A percentile compares a stretch with the other conserved stretches of the same genome.
These are phyloP conservation scores for Mangifera indica DNA, from an alignment of 345 rosid genomes.

Conservation along the genomic window DNA sequence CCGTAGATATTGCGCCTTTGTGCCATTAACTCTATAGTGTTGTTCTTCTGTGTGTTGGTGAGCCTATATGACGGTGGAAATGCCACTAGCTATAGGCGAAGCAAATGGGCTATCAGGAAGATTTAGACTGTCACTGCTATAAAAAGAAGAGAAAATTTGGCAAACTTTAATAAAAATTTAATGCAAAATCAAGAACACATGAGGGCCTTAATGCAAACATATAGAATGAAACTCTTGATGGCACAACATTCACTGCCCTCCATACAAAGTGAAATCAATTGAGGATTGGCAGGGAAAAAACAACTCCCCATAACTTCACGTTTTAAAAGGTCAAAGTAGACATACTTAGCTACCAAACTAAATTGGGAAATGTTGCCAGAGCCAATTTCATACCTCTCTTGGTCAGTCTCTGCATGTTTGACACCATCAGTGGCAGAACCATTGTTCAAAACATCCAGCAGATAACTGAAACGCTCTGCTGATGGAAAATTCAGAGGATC, in stretches of 20 bases:
- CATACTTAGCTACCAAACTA: too few species aligned
- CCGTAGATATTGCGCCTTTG: conserved; percentile 22
- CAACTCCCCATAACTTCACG: background rate
- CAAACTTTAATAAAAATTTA: background rate
- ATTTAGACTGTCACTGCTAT: conserved; percentile 42
- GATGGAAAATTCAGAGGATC: conserved; percentile 33
- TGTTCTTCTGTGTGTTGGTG: conserved; percentile 29
- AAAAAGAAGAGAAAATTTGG: background rate
- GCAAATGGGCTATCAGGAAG: conserved; percentile 61
- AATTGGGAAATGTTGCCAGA: too few species aligned
- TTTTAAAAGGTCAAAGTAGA: background rate
- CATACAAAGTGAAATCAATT: too few species aligned
- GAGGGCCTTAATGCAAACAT: background rate
- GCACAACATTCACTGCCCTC: too few species aligned
- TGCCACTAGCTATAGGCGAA: conserved; percentile 35
- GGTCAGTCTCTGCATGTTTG: conserved; percentile 19
- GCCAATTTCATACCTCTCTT: too few species aligned
- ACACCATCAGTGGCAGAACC: conserved; percentile 27
- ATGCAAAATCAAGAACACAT: background rate
- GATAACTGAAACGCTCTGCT: conserved; percentile 34
- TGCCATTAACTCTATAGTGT: conserved; percentile 28
- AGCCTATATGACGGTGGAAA: conserved; percentile 32
- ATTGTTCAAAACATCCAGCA: conserved; percentile 36
- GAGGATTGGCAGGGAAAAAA: background rate
- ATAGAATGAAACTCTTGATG: background rate